Base-by-base conservation (phyloP, 2,329 filamentous ascomycete species). In the Verticillium nonalfalfae region DNA sequence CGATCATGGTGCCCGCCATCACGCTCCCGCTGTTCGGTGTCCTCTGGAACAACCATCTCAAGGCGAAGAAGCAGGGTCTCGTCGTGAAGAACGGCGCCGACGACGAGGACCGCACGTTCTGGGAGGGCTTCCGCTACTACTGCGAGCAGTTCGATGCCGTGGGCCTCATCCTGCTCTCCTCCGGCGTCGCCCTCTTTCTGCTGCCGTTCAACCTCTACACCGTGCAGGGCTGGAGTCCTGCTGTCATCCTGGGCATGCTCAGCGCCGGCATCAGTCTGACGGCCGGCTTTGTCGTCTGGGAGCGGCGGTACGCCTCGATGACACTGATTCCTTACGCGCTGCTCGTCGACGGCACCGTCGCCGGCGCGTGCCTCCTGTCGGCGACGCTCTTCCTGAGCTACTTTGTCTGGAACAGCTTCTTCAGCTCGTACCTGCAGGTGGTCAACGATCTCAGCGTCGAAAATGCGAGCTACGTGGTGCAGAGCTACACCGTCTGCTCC, bases 121-220 rank as follows among this genome's bases (percentile, higher is more conserved):
- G 45, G 45, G 15, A 52, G 10, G n/a, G n/a, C 7, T 31, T 31
- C 13, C 4, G 39, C 7, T 21, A 81, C 67, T 82, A 84, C 68
- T 65, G 76, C 15, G 70, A 80, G 36, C 80, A 86, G 60, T 84
- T 85, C 59, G 83, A 86, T 65, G 76, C 78, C 13, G 60, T 80
- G 34, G 83, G 83, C 13, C 75, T 84, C 35, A 60, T 84, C 26
- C 69, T 85, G 3, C 74, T 85, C 67, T 75, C 79, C 40, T 73
- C 72, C 10, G 83, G 81, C 1, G 77, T 85, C 57, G 75, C 78
- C 2, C 69, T 85, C n/a, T 81, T 88, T 66, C 72, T 87, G 33
- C 76, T 88, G 1, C 85, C 85, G 0, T 81, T 88, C 67, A 85
- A 78, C 4, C 74, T 88, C 33, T 74, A 78, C 26, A 36, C 62